These are phyloP conservation scores for Eucalyptus regnans DNA, from an alignment of 345 rosid genomes.

Conservation along the genomic window DNA sequence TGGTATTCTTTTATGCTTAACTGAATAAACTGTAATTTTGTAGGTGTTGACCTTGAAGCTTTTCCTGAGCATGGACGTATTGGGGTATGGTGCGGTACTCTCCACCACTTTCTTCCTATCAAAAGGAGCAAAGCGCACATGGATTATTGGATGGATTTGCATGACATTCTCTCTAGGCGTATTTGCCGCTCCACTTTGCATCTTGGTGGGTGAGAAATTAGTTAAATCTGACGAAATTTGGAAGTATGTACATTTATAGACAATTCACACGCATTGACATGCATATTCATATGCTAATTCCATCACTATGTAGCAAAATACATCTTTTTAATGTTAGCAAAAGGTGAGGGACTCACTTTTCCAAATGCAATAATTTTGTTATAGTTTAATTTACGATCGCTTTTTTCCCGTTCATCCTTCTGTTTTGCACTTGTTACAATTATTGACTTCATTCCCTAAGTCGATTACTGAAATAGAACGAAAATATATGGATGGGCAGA, in stretches of 20 bases:
- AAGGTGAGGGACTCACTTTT: neutral
- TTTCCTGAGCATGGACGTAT: conserved; percentile 26
- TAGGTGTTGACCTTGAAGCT: conserved; percentile 49
- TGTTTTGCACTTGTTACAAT: neutral
- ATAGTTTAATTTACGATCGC: neutral
- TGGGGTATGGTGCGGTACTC: conserved; percentile 48
- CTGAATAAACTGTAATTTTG: neutral
- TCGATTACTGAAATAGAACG: neutral
- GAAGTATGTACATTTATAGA: neutral
- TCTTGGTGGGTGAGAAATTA: conserved; percentile 32
- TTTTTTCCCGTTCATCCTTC: neutral
- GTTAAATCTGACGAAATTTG: no score
- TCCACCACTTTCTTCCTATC: conserved; percentile 25
- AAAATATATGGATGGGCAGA: conserved; percentile 16
- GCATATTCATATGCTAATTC: neutral
- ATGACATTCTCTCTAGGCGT: conserved; percentile 55
- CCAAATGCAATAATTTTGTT: neutral
- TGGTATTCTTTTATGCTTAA: neutral
- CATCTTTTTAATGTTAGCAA: neutral
- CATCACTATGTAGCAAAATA: neutral
- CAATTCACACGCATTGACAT: neutral
- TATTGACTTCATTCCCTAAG: neutral
- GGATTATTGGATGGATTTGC: conserved; percentile 66
- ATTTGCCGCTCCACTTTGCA: conserved; percentile 74
- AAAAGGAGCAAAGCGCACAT: conserved; percentile 19